phyloP scores from a whole-genome alignment of 345 rosid species.

The Camelina hispida region DNA sequence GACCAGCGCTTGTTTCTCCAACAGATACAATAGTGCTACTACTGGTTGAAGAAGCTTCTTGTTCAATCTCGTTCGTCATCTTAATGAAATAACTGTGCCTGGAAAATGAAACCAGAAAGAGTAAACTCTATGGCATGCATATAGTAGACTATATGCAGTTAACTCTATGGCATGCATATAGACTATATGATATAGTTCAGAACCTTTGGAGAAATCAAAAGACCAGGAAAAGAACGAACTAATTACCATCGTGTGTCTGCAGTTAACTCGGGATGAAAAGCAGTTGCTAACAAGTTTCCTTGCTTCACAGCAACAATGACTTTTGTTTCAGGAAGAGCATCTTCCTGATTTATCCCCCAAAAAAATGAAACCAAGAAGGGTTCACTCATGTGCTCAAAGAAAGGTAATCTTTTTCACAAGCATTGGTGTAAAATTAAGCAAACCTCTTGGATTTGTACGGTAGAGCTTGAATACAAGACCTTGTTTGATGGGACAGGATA shows the following conservation, averaged over 20 bases:
- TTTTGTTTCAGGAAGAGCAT: conserved; percentile 62
- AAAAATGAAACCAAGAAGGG: conserved; percentile 6
- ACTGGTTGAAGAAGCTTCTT: conserved; percentile 53
- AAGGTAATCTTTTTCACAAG: conserved; percentile 16
- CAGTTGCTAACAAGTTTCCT: conserved; percentile 83
- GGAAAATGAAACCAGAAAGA: conserved; percentile 22
- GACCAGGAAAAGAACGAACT: neutral
- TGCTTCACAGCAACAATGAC: conserved; percentile 90
- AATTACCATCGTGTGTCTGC: conserved; percentile 89
- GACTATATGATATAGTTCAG: conserved; percentile 5
- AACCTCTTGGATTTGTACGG: conserved; percentile 85
- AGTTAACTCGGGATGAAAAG: conserved; percentile 95
- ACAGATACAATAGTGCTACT: conserved; percentile 49
- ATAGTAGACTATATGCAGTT: too few relatives aligned
- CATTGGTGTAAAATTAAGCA: conserved; percentile 20
- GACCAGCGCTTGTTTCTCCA: conserved; percentile 49
- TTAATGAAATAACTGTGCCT: conserved; percentile 94
- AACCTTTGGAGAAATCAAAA: conserved; percentile 10
- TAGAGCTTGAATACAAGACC: conserved; percentile 74
- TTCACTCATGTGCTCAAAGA: neutral
- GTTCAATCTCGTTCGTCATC: conserved; percentile 64
- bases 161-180: too few relatives aligned
- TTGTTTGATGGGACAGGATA: conserved; percentile 70
- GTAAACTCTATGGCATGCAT: too few relatives aligned
- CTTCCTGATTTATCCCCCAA: conserved; percentile 54